Percentiles rank a stretch among this genome's conserved stretches.
Conservation (phyloP, 2,329 filamentous ascomycete genomes). For the Alternaria longipes region DNA sequence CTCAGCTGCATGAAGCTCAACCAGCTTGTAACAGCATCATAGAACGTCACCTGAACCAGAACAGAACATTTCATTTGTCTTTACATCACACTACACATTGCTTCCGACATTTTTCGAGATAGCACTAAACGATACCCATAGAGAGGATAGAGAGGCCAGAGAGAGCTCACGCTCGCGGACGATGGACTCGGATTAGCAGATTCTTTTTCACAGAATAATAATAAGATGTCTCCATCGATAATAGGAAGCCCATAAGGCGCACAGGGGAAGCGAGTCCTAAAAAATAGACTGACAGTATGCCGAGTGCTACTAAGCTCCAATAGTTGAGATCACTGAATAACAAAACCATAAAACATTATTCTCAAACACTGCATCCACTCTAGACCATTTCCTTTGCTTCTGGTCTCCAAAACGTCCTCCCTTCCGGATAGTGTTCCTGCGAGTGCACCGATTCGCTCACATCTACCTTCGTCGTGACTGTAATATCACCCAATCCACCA, state of each 20-base stretch:
- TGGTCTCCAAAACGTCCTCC: neutral
- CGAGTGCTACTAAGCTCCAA: no score
- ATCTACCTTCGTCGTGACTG: conserved; percentile 24
- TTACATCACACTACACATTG: neutral
- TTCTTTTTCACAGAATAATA: no score
- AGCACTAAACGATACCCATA: neutral
- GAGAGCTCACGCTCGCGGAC: no score
- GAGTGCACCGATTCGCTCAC: conserved; percentile 16
- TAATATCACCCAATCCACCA: conserved; percentile 6
- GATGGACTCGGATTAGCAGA: no score
- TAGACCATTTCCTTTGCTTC: conserved; percentile 12
- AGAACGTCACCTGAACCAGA: neutral
- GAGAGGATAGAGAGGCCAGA: no score
- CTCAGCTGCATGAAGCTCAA: conserved; percentile 9
- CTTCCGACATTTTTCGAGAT: neutral
- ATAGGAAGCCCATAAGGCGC: no score
- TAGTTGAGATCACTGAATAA: neutral
- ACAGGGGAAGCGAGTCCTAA: no score
- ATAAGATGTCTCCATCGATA: no score
- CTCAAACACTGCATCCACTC: neutral
- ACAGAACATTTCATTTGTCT: neutral
- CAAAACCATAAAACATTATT: neutral
- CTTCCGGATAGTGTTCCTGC: neutral
- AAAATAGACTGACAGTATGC: no score
- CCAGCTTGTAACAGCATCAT: neutral